phyloP scores from a whole-genome alignment of 768 basidiomycete genomes.

The Mycena kentingensis region DNA sequence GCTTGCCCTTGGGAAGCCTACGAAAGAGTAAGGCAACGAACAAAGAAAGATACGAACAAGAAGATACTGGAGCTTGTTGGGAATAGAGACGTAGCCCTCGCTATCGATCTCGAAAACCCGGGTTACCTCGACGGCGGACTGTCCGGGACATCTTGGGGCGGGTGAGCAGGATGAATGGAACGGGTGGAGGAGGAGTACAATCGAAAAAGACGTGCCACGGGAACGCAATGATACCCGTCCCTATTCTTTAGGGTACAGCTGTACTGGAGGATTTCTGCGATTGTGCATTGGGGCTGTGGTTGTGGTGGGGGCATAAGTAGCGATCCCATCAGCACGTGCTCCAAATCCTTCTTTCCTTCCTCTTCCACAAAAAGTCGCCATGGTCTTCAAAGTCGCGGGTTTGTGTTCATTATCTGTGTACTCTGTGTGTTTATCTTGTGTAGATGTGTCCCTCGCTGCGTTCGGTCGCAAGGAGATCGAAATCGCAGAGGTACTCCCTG shows the following conservation, averaged over 20 bases:
- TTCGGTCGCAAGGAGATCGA: slow-evolving; percentile 99
- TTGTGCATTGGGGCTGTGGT: slow-evolving; percentile 45
- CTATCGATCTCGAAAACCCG: slow-evolving; percentile 50
- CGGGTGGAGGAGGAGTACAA: slow-evolving; percentile 43
- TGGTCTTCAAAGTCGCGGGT: slow-evolving; percentile 94
- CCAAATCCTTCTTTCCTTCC: slow-evolving; percentile 24
- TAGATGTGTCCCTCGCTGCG: slow-evolving; percentile 95
- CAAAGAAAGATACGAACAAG: background rate
- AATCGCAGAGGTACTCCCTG: slow-evolving; percentile 78
- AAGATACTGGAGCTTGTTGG: slow-evolving; percentile 43
- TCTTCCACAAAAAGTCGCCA: slow-evolving; percentile 40
- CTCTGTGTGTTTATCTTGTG: slow-evolving; percentile 15
- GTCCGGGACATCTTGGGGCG: slow-evolving; percentile 58
- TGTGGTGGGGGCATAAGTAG: slow-evolving; percentile 11
- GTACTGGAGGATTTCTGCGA: slow-evolving; percentile 75
- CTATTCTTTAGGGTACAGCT: slow-evolving; percentile 50
- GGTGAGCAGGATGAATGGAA: background rate
- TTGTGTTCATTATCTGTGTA: slow-evolving; percentile 20
- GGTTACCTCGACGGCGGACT: slow-evolving; percentile 73
- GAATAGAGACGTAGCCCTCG: slow-evolving; percentile 54
- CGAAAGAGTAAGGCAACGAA: slow-evolving; percentile 13
- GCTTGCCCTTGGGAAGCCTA: slow-evolving; percentile 28
- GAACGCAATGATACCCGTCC: slow-evolving; percentile 56
- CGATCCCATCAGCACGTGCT: slow-evolving; percentile 26
- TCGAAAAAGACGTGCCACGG: slow-evolving; percentile 72